Evolutionary conservation across 2,329 filamentous ascomycete genomes (phyloP).

Genomic region (Aciculosporium take): DNA sequence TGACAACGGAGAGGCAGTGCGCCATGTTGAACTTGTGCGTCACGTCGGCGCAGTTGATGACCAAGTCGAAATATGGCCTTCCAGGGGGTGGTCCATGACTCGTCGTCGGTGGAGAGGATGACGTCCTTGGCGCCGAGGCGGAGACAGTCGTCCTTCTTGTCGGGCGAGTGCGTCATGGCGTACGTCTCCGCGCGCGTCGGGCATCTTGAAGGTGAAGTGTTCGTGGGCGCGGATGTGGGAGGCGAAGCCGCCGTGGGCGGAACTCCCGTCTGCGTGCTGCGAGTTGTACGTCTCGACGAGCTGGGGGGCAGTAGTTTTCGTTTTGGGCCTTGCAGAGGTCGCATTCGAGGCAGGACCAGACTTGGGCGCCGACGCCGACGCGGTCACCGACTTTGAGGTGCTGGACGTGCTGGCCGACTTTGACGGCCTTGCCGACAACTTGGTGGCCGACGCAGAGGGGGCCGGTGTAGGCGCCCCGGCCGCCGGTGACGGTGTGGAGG

Average conservation of each 20-base stretch:
- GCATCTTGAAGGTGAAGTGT: constrained; percentile 47
- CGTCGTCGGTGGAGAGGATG: constrained; percentile 31
- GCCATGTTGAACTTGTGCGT: constrained; percentile 40
- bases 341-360: constrained; percentile 40
- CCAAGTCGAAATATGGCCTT: constrained; percentile 34
- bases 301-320: constrained; percentile 35
- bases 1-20: constrained; percentile 35
- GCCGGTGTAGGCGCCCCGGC: constrained; percentile 35
- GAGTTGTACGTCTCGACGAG: constrained; percentile 42
- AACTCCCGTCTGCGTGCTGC: constrained; percentile 41
- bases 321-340: constrained; percentile 31
- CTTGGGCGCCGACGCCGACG: constrained; percentile 49
- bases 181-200: constrained; percentile 48
- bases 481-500: constrained; percentile 42
- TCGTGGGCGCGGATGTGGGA: constrained; percentile 35
- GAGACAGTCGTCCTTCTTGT: constrained; percentile 45
- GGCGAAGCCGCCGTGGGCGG: constrained; percentile 50
- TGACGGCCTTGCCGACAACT: constrained; percentile 40
- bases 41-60: constrained; percentile 35
- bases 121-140: constrained; percentile 48
- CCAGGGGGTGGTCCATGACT: constrained; percentile 44
- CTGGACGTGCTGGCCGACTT: constrained; percentile 30
- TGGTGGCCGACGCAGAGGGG: constrained; percentile 43
- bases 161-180: constrained; percentile 44
- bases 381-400: constrained; percentile 46